Conservation (phyloP, 2,329 filamentous ascomycete genomes). For the Cercospora nicotianae region DNA sequence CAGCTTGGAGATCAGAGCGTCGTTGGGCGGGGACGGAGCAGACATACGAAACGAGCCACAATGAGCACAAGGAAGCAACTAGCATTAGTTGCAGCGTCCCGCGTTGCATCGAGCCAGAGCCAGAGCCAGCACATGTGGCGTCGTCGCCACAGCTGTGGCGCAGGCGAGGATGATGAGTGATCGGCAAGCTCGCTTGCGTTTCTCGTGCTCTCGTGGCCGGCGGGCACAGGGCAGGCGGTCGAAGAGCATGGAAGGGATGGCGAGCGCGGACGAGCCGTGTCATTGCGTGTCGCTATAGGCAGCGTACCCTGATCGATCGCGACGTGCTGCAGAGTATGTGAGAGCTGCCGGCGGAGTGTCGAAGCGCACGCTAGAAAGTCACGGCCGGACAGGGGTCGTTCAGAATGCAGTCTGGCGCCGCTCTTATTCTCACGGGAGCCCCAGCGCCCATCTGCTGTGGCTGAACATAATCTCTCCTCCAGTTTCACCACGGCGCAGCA, state of each 20-base stretch:
- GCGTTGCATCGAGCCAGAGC: neutral
- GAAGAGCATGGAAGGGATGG: conserved; percentile 8
- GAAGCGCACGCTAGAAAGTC: conserved; percentile 14
- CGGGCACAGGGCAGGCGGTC: neutral
- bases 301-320: conserved; percentile 20
- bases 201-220: neutral
- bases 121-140: neutral
- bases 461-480: conserved; percentile 25
- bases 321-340: conserved; percentile 12
- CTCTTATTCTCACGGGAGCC: conserved; percentile 19
- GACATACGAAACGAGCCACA: conserved; percentile 28
- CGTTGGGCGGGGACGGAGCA: conserved; percentile 20
- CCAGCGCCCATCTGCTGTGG: conserved; percentile 25
- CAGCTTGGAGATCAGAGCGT: neutral
- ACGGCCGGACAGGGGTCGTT: neutral
- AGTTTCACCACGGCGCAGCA: conserved; percentile 26
- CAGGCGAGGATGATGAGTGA: neutral
- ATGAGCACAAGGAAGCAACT: neutral
- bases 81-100: neutral
- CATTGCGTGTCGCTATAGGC: conserved; percentile 12
- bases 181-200: neutral
- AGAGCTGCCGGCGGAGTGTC: conserved; percentile 18
- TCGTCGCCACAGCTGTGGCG: neutral
- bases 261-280: conserved; percentile 9
- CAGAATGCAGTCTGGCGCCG: neutral